Percentiles rank a stretch among this genome's conserved stretches.
phyloP scores from a whole-genome alignment of 2,329 filamentous ascomycete genomes.

The Fusarium fujikuroi region DNA sequence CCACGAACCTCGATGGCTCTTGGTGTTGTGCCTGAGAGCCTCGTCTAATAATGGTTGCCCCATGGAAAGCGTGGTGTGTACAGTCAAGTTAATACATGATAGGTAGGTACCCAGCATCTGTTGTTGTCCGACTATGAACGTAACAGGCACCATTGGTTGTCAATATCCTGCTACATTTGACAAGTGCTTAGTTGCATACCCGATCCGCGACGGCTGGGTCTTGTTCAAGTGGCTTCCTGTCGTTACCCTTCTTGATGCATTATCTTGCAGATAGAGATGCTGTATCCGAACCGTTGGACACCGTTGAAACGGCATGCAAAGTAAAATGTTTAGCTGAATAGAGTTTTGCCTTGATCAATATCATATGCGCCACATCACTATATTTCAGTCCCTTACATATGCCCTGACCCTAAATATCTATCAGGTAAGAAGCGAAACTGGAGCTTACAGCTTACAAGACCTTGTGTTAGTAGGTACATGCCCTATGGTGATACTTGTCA shows the following conservation, averaged over 20 bases:
- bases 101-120: neutral
- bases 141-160: neutral
- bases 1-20: neutral
- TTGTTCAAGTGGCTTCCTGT: conserved; percentile 30
- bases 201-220: neutral
- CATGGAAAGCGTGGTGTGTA: neutral
- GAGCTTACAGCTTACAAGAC: conserved; percentile 3
- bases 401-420: neutral
- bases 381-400: conserved; percentile 1
- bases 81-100: conserved; percentile 8
- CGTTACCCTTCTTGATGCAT: conserved; percentile 13
- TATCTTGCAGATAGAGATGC: conserved; percentile 22
- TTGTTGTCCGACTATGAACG: conserved; percentile 7
- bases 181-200: neutral
- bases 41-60: conserved; percentile 15
- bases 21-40: neutral
- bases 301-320: conserved; percentile 13
- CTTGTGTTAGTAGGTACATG: conserved; percentile 4
- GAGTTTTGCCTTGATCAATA: conserved; percentile 11
- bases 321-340: conserved; percentile 13
- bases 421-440: conserved; percentile 4
- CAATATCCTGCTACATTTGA: neutral
- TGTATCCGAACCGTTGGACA: conserved; percentile 12
- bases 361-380: conserved; percentile 24
- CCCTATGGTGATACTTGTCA: conserved; percentile 18